These are phyloP conservation scores for Achlya hypogyna DNA, from an alignment of 352 stramenopile genomes.

Conservation along the genomic window DNA sequence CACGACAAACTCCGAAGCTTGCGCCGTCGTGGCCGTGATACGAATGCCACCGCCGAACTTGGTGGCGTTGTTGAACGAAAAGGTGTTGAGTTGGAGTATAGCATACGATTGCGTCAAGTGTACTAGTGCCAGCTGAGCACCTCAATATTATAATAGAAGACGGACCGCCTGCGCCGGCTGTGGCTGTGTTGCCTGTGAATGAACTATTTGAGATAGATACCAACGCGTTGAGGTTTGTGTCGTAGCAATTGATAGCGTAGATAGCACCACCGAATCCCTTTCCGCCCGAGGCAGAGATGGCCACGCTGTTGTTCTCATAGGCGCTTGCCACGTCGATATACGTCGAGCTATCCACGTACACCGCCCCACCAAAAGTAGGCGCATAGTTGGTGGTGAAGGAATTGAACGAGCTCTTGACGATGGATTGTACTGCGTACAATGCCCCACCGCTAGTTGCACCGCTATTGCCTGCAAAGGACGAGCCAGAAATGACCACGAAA, in stretches of 20 bases:
- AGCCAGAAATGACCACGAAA: neutral
- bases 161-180: neutral
- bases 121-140: neutral
- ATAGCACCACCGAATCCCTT: neutral
- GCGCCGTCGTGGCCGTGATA: neutral
- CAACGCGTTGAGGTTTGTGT: neutral
- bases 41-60: neutral
- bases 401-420: neutral
- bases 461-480: slow-evolving; percentile 3
- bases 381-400: neutral
- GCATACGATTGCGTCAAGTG: neutral
- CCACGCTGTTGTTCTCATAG: neutral
- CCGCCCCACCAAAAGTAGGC: neutral
- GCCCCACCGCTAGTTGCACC: neutral
- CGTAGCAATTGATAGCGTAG: neutral
- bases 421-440: neutral
- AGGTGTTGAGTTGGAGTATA: neutral
- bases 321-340: neutral
- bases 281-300: neutral
- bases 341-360: neutral
- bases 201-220: neutral
- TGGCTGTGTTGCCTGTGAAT: neutral
- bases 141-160: neutral
- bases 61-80: neutral
- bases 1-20: neutral